A percentile compares a stretch with the other conserved stretches of the same genome.
Evolutionary conservation across 2,329 filamentous ascomycete genomes (phyloP).

Genomic region (Colletotrichum musae): DNA sequence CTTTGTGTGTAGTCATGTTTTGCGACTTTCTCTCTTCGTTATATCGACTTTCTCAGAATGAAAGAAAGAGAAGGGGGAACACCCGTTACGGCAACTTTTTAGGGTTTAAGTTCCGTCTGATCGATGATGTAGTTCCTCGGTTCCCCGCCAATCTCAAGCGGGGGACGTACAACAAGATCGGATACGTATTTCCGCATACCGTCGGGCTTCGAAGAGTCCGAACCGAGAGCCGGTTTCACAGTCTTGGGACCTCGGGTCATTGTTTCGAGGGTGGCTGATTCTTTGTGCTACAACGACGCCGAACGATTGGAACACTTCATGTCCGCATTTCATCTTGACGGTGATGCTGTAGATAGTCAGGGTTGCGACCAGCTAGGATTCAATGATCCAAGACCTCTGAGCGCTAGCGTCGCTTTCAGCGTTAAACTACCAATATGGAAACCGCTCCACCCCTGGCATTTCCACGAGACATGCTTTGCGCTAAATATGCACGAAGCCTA

Average conservation of each 20-base stretch:
- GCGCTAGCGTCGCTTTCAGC: background rate
- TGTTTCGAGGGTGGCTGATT: no score
- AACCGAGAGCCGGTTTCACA: background rate
- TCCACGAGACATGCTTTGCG: background rate
- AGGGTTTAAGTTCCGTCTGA: background rate
- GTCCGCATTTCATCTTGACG: no score
- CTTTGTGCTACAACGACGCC: no score
- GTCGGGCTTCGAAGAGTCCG: background rate
- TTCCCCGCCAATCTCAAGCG: slow-evolving; percentile 17
- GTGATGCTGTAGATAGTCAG: no score
- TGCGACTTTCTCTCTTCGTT: background rate
- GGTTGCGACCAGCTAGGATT: no score
- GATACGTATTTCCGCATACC: slow-evolving; percentile 15
- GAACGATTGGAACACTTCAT: no score
- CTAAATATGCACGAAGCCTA: background rate
- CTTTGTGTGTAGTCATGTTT: slow-evolving; percentile 3
- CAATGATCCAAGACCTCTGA: no score
- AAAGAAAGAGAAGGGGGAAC: background rate
- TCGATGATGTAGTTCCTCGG: slow-evolving; percentile 26
- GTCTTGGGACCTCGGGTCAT: background rate
- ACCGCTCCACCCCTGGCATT: background rate
- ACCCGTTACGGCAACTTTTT: background rate
- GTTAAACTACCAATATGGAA: background rate
- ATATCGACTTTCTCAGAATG: background rate
- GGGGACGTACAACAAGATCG: slow-evolving; percentile 8